Conservation (phyloP, 345 rosid species). For the Citrus medica region DNA sequence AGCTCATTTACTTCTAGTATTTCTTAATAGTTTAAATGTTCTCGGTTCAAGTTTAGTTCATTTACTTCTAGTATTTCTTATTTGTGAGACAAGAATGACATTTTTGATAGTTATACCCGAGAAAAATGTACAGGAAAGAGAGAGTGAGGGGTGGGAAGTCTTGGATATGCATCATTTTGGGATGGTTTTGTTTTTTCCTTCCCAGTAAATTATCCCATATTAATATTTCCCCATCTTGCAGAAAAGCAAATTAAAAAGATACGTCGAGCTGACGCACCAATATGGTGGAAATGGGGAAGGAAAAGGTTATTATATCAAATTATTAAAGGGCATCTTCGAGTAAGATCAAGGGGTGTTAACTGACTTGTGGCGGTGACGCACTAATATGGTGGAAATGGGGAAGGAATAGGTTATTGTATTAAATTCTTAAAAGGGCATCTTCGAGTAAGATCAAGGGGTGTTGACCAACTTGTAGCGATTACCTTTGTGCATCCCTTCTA, state of each 20-base stretch:
- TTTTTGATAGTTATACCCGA: background rate
- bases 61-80: background rate
- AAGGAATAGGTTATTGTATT: constrained; percentile 56
- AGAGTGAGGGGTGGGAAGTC: background rate
- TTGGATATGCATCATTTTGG: background rate
- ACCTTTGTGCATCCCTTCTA: background rate
- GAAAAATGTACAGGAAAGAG: background rate
- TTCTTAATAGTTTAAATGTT: background rate
- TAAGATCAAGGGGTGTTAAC: constrained; percentile 19
- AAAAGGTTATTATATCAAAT: constrained; percentile 55
- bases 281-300: constrained; percentile 81
- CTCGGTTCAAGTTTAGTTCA: background rate
- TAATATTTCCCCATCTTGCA: constrained; percentile 21
- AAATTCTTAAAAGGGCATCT: constrained; percentile 38
- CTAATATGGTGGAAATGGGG: constrained; percentile 74
- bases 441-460: constrained; percentile 27
- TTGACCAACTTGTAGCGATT: background rate
- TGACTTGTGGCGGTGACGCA: too few species aligned
- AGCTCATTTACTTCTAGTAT: background rate
- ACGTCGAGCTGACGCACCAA: constrained; percentile 37
- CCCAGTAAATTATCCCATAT: background rate
- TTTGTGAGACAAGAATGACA: background rate
- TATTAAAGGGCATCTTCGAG: constrained; percentile 38
- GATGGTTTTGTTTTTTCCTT: background rate
- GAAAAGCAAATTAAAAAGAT: constrained; percentile 53